Evolutionary conservation across 345 rosid genomes (phyloP).

Genomic region (Gynandropsis gynandra): DNA sequence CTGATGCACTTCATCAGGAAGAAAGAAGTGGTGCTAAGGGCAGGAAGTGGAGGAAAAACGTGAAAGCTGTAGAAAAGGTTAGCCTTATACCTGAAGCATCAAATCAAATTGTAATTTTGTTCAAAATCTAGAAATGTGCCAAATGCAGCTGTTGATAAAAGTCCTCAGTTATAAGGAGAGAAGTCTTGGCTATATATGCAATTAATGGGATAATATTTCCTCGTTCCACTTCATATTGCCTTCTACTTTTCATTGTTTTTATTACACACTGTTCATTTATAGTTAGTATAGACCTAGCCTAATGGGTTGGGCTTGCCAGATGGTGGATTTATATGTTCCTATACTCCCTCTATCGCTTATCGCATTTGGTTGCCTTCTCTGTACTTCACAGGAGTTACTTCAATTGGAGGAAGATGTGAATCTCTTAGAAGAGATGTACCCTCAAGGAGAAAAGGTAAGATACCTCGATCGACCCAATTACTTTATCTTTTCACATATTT

Average conservation of each 20-base stretch:
- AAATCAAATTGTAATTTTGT: slow-evolving; percentile 6
- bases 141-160: slow-evolving; percentile 1
- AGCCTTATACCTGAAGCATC: slow-evolving; percentile 1
- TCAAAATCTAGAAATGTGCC: background rate
- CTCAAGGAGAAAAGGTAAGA: slow-evolving; percentile 96
- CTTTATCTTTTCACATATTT: background rate
- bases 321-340: slow-evolving; percentile 2
- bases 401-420: slow-evolving; percentile 97
- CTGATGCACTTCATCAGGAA: slow-evolving; percentile 93
- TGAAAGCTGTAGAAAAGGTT: slow-evolving; percentile 93
- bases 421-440: slow-evolving; percentile 92
- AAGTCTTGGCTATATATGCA: slow-evolving; percentile 4
- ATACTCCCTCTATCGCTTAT: slow-evolving; percentile 1
- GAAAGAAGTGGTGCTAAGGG: slow-evolving; percentile 93
- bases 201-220: slow-evolving; percentile 4
- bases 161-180: slow-evolving; percentile 3
- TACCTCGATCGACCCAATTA: background rate
- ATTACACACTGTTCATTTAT: no score
- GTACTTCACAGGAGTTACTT: slow-evolving; percentile 64
- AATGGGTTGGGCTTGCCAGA: slow-evolving; percentile 1
- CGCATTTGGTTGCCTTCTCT: slow-evolving; percentile 11
- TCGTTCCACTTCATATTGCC: background rate
- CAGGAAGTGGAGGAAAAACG: slow-evolving; percentile 96
- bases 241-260: no score
- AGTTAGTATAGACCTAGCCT: background rate